Base-by-base conservation (phyloP, 805 yeast genomes). In the Saturnispora serradocipensis region DNA sequence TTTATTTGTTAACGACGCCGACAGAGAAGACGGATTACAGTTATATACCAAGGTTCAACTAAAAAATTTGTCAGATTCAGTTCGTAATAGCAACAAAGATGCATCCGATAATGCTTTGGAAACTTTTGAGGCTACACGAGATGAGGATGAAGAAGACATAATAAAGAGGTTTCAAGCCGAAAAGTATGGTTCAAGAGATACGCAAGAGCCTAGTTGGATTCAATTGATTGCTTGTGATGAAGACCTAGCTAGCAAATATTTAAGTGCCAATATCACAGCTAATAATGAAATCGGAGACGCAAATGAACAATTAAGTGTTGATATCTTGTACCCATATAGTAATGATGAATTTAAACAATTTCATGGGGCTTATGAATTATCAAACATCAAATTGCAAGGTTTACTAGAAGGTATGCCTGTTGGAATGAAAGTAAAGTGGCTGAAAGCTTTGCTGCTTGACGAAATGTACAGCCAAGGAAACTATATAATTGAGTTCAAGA, bases 341-440 rank as follows among this genome's bases (percentile, higher is more conserved):
- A 24, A 10, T 20, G 51, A 24, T 10, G 47, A 46, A 16, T 48
- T 48, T 48, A 20, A 38, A 6, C 57, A 55, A 46, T 50, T 48
- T 39, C 20, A 28, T 22, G 45, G 45, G 4, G 11, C 6, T 2
- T 28, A 48, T 13, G 15, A 32, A 3, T 6, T 48, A 7, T 5
- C n/a, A n/a, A 43, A 40, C 11, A 11, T 48, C 15, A 11, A 48
- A 48, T 40, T 48, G 9, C 10, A 5, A 6, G 40, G 40, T 9
- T 3, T 42, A 15, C 15, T 48, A 7, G 11, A 28, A n/a, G 20
- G 24, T 30, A 40, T 48, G 42, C 24, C 42, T n/a, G 13, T 38
- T 18, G 24, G 24, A 18, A 38, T 38, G 42, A 47, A 47, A 47
- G 18, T 25, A 20, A 11, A 47, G 22, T 54, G 57, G 57, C 8